These are phyloP conservation scores for Myxozyma neglecta DNA, from an alignment of 805 yeast genomes.

Conservation along the genomic window DNA sequence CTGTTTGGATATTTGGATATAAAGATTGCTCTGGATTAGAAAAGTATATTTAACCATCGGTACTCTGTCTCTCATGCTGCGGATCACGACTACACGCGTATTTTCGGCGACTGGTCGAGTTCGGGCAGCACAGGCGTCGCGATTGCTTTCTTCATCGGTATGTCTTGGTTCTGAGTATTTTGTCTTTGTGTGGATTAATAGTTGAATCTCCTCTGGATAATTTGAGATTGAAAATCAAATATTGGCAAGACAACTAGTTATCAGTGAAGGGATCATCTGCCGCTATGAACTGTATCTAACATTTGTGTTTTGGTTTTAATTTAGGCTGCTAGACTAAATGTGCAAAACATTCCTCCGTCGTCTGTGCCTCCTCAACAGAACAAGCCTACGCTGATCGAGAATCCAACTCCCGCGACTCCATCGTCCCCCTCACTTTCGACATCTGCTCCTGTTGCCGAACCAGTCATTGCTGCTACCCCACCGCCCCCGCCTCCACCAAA, in stretches of 20 bases:
- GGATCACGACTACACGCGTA: conserved; percentile 23
- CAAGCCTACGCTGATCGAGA: conserved; percentile 3
- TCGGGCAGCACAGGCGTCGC: not conserved
- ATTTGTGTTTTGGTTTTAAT: not conserved
- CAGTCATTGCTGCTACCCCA: conserved; percentile 11
- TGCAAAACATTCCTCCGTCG: conserved; percentile 23
- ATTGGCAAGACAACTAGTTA: not conserved
- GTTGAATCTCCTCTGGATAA: too few relatives aligned
- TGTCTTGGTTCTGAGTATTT: not conserved
- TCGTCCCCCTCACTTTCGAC: conserved; percentile 24
- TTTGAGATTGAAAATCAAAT: not conserved
- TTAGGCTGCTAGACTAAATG: conserved; percentile 18
- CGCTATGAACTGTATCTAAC: not conserved
- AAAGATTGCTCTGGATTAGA: not conserved
- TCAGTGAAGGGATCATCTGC: not conserved
- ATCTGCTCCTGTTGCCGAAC: conserved; percentile 4
- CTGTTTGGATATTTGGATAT: not conserved
- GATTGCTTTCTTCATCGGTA: conserved; percentile 24
- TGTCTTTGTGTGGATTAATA: not conserved
- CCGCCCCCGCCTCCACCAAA: conserved; percentile 28
- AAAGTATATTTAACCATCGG: not conserved
- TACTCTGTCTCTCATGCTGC: conserved; percentile 14
- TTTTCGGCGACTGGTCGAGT: conserved; percentile 9
- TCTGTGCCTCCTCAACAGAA: conserved; percentile 20
- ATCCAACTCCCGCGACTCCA: conserved; percentile 31